Base-by-base conservation (phyloP, 2,329 filamentous ascomycete species). In the Claviceps pazoutovae region DNA sequence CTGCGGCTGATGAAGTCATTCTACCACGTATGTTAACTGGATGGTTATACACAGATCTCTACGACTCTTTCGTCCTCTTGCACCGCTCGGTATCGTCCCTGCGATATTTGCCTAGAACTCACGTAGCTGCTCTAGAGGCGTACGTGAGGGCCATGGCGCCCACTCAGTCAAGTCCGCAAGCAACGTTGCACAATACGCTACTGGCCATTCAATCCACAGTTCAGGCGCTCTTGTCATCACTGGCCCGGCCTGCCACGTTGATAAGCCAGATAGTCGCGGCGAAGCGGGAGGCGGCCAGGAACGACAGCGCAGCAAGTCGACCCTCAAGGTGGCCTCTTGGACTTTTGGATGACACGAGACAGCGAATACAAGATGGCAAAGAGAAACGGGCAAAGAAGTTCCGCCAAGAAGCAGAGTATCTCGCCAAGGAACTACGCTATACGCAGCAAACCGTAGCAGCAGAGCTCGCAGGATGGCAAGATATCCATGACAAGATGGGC, bases 401-500 rank as follows among this genome's bases (percentile, higher is more conserved):
- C 21, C 79, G 83, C 56, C 68, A 74, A 17, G 88, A 96, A 63
- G 78, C 87, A 11, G 79, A 83, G 19, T 78, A 81, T 44, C 68
- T 95, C n/a, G 83, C 84, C 0, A 80, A 80, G 49, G 93, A 98
- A 67, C 71, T 98, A 51, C 74, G 88, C 48, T 95, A 93, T 66
- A 95, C 90, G 47, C 91, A 96, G 69, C 88, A 94, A 66, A 88
- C 91, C 14, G 91, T 97, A 23, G 91, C 94, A 6, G 78, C 82
- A 1, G 93, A 98, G 69, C 68, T 98, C 52, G 93, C 93, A 0
- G 89, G 87, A 16, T 98, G 93, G 88, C 90, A 95, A 62, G 88
- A 94, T 42, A 80, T 89, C 71, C 82, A 95, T 61, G 87, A 88
- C 58, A 80, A 79, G 60, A 81, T 87, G 69, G 89, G 86, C 1